phyloP scores from a whole-genome alignment of 495 filamentous ascomycete species.

The Xylaria intraflava region DNA sequence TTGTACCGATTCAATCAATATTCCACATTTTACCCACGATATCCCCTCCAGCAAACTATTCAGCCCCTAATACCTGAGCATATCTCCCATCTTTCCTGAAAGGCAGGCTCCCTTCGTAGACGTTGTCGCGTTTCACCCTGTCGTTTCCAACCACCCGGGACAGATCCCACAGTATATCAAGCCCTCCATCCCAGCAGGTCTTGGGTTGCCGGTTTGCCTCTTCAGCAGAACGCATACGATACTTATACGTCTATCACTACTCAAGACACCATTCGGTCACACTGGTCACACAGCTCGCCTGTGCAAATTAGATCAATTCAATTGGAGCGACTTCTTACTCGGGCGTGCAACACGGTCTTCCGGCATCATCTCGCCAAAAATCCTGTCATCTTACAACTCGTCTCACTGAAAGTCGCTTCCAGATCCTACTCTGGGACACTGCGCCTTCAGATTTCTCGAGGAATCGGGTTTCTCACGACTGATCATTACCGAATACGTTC shows the following conservation, averaged over 20 bases:
- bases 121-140: neutral
- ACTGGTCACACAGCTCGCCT: constrained; percentile 10
- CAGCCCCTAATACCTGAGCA: constrained; percentile 7
- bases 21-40: constrained; percentile 8
- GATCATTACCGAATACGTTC: neutral
- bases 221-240: neutral
- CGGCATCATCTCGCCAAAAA: constrained; percentile 12
- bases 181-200: constrained; percentile 11
- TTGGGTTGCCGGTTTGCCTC: constrained; percentile 3
- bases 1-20: constrained; percentile 1
- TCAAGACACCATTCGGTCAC: constrained; percentile 5
- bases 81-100: neutral
- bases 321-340: neutral
- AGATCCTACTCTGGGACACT: neutral
- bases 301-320: constrained; percentile 7
- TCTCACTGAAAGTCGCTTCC: neutral
- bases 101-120: neutral
- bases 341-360: constrained; percentile 1
- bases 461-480: neutral
- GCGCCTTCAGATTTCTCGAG: neutral
- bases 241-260: neutral
- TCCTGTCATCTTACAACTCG: constrained; percentile 5
- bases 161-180: constrained; percentile 9
- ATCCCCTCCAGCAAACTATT: constrained; percentile 2
- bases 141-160: neutral